Conservation (phyloP, 331 rosid species). For the Malus hybrid region DNA sequence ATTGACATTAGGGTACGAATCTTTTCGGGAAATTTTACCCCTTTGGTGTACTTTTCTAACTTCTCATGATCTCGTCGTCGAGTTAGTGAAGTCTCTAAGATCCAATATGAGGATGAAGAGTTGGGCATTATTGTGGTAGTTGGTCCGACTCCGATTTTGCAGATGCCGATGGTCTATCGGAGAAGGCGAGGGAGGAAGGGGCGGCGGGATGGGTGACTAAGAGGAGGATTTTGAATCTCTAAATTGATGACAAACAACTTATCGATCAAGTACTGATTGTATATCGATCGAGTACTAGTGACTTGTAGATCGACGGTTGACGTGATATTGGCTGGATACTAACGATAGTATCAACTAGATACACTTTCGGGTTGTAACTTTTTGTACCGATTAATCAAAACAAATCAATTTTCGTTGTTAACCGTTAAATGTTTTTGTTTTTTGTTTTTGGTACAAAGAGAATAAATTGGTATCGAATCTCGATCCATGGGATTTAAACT, state of each 20-base stretch:
- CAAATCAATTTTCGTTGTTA: too few species aligned
- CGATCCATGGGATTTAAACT: fast-evolving
- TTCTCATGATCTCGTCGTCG: not conserved
- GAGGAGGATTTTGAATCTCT: not conserved
- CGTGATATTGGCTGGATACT: too few species aligned
- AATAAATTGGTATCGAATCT: too few species aligned
- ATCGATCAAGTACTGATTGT: not conserved
- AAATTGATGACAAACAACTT: not conserved
- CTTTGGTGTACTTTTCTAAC: not conserved
- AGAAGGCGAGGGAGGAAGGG: not conserved
- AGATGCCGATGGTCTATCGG: not conserved
- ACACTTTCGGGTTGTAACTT: too few species aligned
- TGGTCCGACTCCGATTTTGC: not conserved
- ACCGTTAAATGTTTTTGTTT: too few species aligned
- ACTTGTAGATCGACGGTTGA: too few species aligned
- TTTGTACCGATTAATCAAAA: too few species aligned
- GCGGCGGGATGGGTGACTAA: not conserved
- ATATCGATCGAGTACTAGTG: not conserved
- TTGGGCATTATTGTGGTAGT: not conserved
- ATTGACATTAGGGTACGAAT: not conserved
- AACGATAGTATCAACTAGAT: too few species aligned
- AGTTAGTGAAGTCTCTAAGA: not conserved
- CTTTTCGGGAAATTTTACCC: too few species aligned
- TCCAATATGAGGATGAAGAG: not conserved
- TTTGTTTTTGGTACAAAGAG: too few species aligned